phyloP scores from a whole-genome alignment of 2,329 filamentous ascomycete genomes.

The Graphilbum ipis-grandicollis region DNA sequence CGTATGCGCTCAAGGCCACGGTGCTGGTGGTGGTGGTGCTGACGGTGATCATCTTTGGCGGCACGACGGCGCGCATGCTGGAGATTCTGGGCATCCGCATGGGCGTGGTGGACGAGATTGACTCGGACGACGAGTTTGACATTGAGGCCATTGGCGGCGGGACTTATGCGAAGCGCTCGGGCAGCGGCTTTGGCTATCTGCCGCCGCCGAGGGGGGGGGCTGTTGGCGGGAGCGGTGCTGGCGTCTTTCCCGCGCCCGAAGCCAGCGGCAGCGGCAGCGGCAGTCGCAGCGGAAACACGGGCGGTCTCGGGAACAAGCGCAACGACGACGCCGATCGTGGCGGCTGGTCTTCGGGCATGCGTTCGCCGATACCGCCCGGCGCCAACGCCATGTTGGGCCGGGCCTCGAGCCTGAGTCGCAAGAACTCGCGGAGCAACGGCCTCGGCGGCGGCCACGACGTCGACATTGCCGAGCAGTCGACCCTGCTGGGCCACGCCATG shows the following conservation, averaged over 20 bases:
- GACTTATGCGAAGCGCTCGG: slow-evolving; percentile 66
- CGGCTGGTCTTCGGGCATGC: slow-evolving; percentile 36
- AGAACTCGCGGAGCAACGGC: slow-evolving; percentile 21
- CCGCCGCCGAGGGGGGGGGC: too few species aligned
- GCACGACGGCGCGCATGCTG: slow-evolving; percentile 91
- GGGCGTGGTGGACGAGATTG: slow-evolving; percentile 89
- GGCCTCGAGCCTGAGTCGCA: slow-evolving; percentile 33
- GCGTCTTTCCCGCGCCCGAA: too few species aligned
- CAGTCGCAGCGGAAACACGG: neutral
- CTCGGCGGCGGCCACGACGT: slow-evolving; percentile 3
- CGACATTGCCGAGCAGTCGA: slow-evolving; percentile 35
- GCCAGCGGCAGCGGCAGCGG: slow-evolving; percentile 8
- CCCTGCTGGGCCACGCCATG: slow-evolving; percentile 32
- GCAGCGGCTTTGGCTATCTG: slow-evolving; percentile 59
- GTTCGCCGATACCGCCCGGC: slow-evolving; percentile 26
- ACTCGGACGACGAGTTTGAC: slow-evolving; percentile 97
- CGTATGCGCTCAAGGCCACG: slow-evolving; percentile 71
- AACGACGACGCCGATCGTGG: slow-evolving; percentile 17
- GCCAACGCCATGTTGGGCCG: slow-evolving; percentile 14
- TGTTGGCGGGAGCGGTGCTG: slow-evolving; percentile 22
- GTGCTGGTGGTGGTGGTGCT: slow-evolving; percentile 95
- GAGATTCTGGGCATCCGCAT: slow-evolving; percentile 95
- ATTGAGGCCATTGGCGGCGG: slow-evolving; percentile 62
- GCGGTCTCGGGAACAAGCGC: neutral
- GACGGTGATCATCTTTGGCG: slow-evolving; percentile 96